Base-by-base conservation (phyloP, 768 basidiomycete genomes). In the Serpula lacrymans region DNA sequence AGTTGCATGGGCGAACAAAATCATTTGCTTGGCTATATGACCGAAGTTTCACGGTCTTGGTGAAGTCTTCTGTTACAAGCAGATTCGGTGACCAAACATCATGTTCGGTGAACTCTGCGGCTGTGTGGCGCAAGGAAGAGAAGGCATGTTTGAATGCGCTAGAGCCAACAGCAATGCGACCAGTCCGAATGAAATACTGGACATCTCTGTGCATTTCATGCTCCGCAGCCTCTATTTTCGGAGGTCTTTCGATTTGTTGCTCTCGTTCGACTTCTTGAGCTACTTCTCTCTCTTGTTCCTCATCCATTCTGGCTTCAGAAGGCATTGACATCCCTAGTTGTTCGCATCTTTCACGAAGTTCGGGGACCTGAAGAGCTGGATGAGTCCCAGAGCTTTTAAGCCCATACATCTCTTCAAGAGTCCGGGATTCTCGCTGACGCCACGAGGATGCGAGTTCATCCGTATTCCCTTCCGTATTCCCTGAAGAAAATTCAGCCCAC, bases 231-330 rank as follows among this genome's bases (percentile, higher is more conserved):
- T 34, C 6, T 6, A 58, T 57, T 21, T 31, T 53, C 1, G 59
- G 48, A 4, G 70, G 67, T 5, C 70, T 58, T 47, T 70, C 55
- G 1, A 65, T 43, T 39, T 73, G 59, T 8, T 51, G 55, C 42
- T 77, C 73, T 5, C 49, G 53, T 46, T 75, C 72, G 4, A 63
- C 54, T 48, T 77, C 75, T 17, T 70, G 70, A 3, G 51, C 45
- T 6, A 77, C 54, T 41, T 77, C 73, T 18, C 74, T 55, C 39
- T 77, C 76, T 43, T 77, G 75, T 43, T 77, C 75, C 47, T 76
- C 72, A 21, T 67, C 67, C 51, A 71, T 51, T 25, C 40, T 48
- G 17, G 32, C 43, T n/a, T 53, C 45, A 10, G 35, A 49, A 10
- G 40, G 45, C 4, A 58, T 50, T n/a, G 65, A 59, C 18, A 58